Conservation (phyloP, 345 rosid genomes). For the Salix suchowensis region DNA sequence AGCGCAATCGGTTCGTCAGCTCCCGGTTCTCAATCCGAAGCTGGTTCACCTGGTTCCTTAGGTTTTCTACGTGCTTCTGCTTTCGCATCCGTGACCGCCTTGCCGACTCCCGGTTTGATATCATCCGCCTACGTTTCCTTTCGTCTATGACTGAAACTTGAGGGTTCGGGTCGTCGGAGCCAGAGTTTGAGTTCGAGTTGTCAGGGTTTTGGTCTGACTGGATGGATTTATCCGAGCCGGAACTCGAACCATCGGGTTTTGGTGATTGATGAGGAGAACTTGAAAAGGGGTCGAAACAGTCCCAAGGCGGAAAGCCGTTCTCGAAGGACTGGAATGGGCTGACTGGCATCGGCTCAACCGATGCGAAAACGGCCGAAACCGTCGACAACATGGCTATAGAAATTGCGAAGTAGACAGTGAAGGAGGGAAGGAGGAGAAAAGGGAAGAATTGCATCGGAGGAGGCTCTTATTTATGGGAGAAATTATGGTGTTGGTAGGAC, state of each 20-base stretch:
- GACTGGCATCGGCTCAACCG: conserved; percentile 31
- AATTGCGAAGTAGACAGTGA: conserved; percentile 24
- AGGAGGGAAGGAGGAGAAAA: conserved; percentile 59
- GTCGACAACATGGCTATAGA: conserved; percentile 47
- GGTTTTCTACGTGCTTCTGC: conserved; percentile 66
- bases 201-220: conserved; percentile 16
- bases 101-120: conserved; percentile 92
- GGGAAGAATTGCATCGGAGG: conserved; percentile 80
- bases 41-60: conserved; percentile 65
- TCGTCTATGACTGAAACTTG: conserved; percentile 37
- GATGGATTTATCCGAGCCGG: conserved; percentile 40
- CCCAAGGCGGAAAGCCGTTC: conserved; percentile 59
- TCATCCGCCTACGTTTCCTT: conserved; percentile 69
- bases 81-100: conserved; percentile 80
- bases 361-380: conserved; percentile 36
- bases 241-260: conserved; percentile 36
- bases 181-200: conserved; percentile 25
- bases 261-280: conserved; percentile 29
- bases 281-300: conserved; percentile 38
- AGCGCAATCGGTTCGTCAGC: conserved; percentile 50
- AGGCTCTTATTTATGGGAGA: conserved; percentile 52
- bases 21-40: conserved; percentile 64
- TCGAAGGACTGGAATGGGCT: conserved; percentile 42
- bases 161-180: conserved; percentile 38
- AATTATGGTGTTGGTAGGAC: conserved; percentile 7